Evolutionary conservation across 2,329 filamentous ascomycete genomes (phyloP).

Genomic region (Pseudocercospora vitis): DNA sequence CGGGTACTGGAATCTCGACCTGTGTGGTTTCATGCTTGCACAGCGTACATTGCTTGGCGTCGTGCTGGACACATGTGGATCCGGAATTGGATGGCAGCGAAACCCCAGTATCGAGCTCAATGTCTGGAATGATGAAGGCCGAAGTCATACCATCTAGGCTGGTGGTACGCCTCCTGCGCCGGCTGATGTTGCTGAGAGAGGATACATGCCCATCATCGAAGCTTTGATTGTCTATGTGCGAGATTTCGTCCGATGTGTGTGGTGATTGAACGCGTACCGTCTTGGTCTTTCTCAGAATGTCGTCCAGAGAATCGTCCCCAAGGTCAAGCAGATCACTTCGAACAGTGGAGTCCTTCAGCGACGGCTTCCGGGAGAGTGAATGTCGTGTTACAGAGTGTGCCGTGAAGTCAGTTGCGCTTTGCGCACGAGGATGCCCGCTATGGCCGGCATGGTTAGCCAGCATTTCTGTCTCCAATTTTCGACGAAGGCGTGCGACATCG

Average conservation of each 20-base stretch:
- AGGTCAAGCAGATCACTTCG: conserved; percentile 36
- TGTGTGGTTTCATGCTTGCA: conserved; percentile 43
- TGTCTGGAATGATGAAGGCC: conserved; percentile 64
- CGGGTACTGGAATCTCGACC: conserved; percentile 44
- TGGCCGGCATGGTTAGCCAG: conserved; percentile 5
- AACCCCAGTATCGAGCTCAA: conserved; percentile 48
- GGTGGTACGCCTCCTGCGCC: conserved; percentile 49
- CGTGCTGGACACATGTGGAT: conserved; percentile 36
- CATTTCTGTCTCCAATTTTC: conserved; percentile 55
- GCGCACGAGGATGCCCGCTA: conserved; percentile 6
- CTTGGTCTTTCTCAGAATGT: conserved; percentile 36
- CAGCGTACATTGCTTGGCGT: conserved; percentile 57
- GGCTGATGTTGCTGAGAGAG: conserved; percentile 50
- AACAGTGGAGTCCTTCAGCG: conserved; percentile 52
- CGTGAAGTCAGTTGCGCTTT: conserved; percentile 41
- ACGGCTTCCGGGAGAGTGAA: conserved; percentile 54
- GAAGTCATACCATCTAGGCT: conserved; percentile 57
- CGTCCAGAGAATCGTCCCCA: conserved; percentile 21
- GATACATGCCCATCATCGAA: conserved; percentile 45
- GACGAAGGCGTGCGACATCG: conserved; percentile 56
- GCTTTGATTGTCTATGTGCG: conserved; percentile 30
- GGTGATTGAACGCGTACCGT: conserved; percentile 41
- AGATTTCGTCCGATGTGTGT: conserved; percentile 35
- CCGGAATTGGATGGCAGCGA: conserved; percentile 22
- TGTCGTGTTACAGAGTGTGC: conserved; percentile 41